Percentiles rank a stretch among this genome's conserved stretches.
phyloP scores from a whole-genome alignment of 2,329 filamentous ascomycete genomes.

The Sclerotinia nivalis region DNA sequence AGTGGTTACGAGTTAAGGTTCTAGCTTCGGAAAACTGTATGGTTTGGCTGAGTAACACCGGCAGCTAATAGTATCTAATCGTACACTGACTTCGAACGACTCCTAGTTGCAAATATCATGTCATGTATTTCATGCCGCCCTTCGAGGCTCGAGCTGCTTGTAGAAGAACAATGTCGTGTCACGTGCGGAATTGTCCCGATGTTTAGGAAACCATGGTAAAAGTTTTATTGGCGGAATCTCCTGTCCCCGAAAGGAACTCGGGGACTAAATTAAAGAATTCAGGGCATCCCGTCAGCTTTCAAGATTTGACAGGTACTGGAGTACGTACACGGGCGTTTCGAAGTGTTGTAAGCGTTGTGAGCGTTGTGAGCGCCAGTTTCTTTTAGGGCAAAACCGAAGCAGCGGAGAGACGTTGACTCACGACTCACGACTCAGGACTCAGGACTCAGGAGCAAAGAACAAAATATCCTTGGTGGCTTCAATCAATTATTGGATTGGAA shows the following conservation, averaged over 20 bases:
- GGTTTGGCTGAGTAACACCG: background rate
- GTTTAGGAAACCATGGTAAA: background rate
- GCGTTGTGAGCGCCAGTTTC: no score
- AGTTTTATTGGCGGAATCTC: slow-evolving; percentile 10
- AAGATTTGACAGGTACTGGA: background rate
- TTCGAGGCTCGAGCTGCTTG: background rate
- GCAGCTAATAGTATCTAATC: background rate
- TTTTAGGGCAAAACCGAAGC: no score
- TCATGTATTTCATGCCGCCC: background rate
- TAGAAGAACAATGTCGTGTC: background rate
- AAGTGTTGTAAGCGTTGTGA: no score
- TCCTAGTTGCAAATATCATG: background rate
- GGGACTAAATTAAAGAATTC: background rate
- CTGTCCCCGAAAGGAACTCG: background rate
- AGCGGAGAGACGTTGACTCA: no score
- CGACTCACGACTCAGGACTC: no score
- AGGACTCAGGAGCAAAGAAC: no score
- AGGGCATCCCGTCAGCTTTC: background rate
- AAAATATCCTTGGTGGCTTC: no score
- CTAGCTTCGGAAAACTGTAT: background rate
- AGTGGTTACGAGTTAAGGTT: slow-evolving; percentile 2
- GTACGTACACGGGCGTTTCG: background rate
- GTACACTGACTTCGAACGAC: background rate
- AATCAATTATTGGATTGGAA: no score
- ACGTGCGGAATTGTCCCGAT: background rate